Percentiles rank a stretch among this genome's conserved stretches.
Conservation (phyloP, 352 stramenopile genomes). For the Elongisporangium anandrum region DNA sequence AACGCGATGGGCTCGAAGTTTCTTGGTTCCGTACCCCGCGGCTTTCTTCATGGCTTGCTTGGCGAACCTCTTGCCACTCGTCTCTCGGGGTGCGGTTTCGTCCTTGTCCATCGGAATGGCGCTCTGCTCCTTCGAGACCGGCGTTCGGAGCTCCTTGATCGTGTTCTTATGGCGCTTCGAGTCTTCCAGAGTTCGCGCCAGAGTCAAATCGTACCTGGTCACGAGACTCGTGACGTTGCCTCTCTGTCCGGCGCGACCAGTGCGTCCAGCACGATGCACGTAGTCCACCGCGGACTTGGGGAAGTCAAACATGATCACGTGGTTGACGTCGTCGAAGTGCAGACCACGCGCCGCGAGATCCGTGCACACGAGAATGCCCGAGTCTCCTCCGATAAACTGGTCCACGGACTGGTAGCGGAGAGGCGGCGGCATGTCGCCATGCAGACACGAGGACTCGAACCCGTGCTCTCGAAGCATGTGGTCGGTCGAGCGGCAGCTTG, state of each 20-base stretch:
- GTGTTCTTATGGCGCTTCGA: slow-evolving; percentile 51
- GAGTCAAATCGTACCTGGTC: slow-evolving; percentile 61
- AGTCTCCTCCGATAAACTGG: slow-evolving; percentile 36
- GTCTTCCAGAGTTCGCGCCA: slow-evolving; percentile 63
- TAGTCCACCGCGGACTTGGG: slow-evolving; percentile 90
- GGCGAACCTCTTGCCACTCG: slow-evolving; percentile 4
- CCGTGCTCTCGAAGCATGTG: slow-evolving; percentile 82
- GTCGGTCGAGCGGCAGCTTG: slow-evolving; percentile 70
- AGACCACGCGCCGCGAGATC: slow-evolving; percentile 91
- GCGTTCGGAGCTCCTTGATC: slow-evolving; percentile 46
- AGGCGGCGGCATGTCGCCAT: slow-evolving; percentile 65
- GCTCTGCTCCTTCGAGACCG: slow-evolving; percentile 5
- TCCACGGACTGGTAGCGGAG: slow-evolving; percentile 54
- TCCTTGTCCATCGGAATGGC: slow-evolving; percentile 12
- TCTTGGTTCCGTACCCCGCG: slow-evolving; percentile 44
- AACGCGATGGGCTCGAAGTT: slow-evolving; percentile 55
- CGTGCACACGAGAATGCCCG: slow-evolving; percentile 89
- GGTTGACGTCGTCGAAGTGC: slow-evolving; percentile 86
- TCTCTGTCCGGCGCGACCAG: slow-evolving; percentile 46
- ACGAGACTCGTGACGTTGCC: slow-evolving; percentile 75
- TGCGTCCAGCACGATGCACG: slow-evolving; percentile 88
- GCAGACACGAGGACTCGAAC: slow-evolving; percentile 58
- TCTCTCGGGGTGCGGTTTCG: neutral
- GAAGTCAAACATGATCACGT: slow-evolving; percentile 94
- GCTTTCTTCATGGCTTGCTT: slow-evolving; percentile 9